Base-by-base conservation (phyloP, 768 basidiomycete species). In the Calocera viscosa region DNA sequence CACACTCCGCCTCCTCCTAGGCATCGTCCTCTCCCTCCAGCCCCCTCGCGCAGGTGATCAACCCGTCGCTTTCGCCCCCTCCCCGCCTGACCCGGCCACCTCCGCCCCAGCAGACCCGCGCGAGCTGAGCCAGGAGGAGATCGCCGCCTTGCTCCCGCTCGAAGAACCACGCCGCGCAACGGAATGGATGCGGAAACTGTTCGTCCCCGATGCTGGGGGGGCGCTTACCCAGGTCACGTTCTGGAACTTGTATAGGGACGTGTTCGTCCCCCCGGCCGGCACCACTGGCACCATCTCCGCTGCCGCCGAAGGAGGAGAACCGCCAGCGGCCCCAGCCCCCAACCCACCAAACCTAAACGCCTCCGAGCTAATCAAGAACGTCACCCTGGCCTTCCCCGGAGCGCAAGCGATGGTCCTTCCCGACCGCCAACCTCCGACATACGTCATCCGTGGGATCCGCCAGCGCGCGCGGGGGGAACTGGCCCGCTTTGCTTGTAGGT, bases 101-200 rank as follows among this genome's bases (percentile, higher is more conserved):
- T 28, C 26, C 24, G 53, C 14, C 14, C 53, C 53, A 2, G 7
- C 30, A 28, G 16, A 60, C 53, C 53, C 53, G 16, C 2, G 19
- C 2, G 2, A 89, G 70, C 78, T 92, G 28, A 85, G 85, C 1
- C 78, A 81, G 69, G 88, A 88, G 70, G 90, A 91, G 70, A 74
- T 89, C 65, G 84, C 87, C 2, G 74, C 69, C 8, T 74, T 92
- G 32, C 69, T 89, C 19, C 73, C 78, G 11, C 79, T 83, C 71
- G 78, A 81, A 40, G 91, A 94, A 71, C 91, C 91, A 14, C 82
- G 88, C 68, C 81, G 91, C 12, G 92, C 89, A 73, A 89, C 85
- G 71, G 88, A 91, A 72, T 94, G 91, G 95, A 95, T 99, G 90
- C 86, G 85, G 73, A 76, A 81, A n/a, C 89, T 91, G 81, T 97